Evolutionary conservation across 306 rosid genomes (phyloP), one percentile per base, ranked within the genome.

Genomic region (Medicago lupulina): DNA sequence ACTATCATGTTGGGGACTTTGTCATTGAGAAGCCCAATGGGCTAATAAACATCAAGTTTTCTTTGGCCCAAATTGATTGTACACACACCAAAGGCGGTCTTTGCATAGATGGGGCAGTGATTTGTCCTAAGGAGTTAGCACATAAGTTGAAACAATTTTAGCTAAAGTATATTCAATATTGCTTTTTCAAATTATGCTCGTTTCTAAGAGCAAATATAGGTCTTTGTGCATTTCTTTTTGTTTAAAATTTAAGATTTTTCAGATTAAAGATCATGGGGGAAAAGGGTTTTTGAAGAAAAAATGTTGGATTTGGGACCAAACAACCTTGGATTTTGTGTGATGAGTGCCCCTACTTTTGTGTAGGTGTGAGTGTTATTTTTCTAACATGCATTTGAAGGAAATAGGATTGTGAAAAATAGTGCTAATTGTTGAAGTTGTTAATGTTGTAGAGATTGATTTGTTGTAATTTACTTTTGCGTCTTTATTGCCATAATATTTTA

Each of bases 41-140:
- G 81, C 82, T 62, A 13, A 66, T 76, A 31, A 88, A 31, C 18
- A 78, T 88, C 4, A 92, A 86, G 15, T 88, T 94, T 79, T 94
- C 95, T 0, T 81, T 92, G 98, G 80, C 84, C 83, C 97, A 92
- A 77, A 90, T 94, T 61, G 98, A 94, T 77, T 94, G 98, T 68
- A 92, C 96, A 0, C 98, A 94, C 83, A 85, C 88, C 66, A 94
- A 94, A 82, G 98, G 95, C 66, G 97, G 97, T n/a, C 89, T 94
- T 8, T 87, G 88, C 79, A 82, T 94, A 0, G 98, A 94, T 54
- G 89, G 88, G 28, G 92, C 86, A 31, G 71, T 85, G 28, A 84
- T 92, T 61, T 84, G 70, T 50, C 98, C 98, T 0, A 53, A 8
- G 2, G 76, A 82, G 74, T 60, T 74, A 6, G 18, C 67, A 5